phyloP scores from a whole-genome alignment of 306 rosid species.

The Clitoria ternatea region DNA sequence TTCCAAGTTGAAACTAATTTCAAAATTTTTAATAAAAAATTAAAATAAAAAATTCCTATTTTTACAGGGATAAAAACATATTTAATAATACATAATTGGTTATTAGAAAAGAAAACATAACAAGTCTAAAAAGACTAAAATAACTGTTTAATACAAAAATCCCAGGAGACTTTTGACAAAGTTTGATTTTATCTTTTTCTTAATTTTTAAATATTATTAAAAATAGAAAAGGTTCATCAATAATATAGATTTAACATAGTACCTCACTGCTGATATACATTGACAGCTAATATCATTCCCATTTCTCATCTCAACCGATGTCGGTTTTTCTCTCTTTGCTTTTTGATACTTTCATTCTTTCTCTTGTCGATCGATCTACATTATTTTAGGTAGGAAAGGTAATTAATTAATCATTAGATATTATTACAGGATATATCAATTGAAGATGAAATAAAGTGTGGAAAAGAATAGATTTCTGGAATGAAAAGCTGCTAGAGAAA shows the following conservation, averaged over 20 bases:
- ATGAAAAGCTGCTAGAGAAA: background rate
- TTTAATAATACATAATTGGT: too few species aligned
- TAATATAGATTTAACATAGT: background rate
- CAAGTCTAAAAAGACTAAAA: too few species aligned
- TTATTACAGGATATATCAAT: background rate
- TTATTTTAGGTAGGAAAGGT: conserved; percentile 7
- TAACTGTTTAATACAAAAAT: background rate
- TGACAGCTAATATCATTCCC: conserved; percentile 4
- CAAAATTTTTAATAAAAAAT: too few species aligned
- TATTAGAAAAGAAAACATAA: background rate
- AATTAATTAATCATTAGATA: background rate
- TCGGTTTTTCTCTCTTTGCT: background rate
- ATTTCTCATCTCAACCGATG: background rate
- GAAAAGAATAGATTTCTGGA: background rate
- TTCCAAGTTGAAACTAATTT: too few species aligned
- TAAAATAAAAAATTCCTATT: too few species aligned
- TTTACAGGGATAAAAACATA: too few species aligned
- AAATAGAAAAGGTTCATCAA: background rate
- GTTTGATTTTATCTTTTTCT: background rate
- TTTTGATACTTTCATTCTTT: background rate
- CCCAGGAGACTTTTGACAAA: background rate
- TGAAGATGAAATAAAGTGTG: conserved; percentile 4
- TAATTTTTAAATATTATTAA: background rate
- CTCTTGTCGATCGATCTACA: conserved; percentile 9
- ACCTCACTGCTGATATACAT: background rate